phyloP scores from a whole-genome alignment of 108 stramenopile genomes.

The Chaetoceros muelleri region DNA sequence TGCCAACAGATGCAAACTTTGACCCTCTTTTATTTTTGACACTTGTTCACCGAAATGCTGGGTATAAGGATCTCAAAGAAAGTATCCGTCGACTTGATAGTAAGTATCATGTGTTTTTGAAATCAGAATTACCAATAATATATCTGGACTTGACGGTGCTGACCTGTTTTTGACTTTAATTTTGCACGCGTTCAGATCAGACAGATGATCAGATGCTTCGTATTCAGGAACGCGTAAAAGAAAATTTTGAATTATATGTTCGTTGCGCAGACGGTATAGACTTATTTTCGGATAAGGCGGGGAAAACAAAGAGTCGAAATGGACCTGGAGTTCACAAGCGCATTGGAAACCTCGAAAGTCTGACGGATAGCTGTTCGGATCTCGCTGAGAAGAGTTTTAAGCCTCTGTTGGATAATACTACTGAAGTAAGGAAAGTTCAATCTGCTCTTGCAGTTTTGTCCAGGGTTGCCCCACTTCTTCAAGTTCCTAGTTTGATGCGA shows the following conservation, averaged over 20 bases:
- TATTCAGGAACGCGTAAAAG: slow-evolving; percentile 74
- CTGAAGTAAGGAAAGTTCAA: slow-evolving; percentile 81
- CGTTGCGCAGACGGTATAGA: slow-evolving; percentile 87
- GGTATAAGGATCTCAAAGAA: slow-evolving; percentile 57
- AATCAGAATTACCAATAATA: background rate
- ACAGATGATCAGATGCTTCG: slow-evolving; percentile 75
- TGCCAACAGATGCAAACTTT: slow-evolving; percentile 68
- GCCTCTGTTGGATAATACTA: slow-evolving; percentile 81
- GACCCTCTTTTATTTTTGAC: slow-evolving; percentile 84
- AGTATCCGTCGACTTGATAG: slow-evolving; percentile 64
- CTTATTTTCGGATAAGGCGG: slow-evolving; percentile 33
- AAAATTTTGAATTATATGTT: slow-evolving; percentile 81
- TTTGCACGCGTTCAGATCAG: slow-evolving; percentile 22
- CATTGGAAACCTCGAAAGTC: slow-evolving; percentile 56
- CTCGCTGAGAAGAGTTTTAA: slow-evolving; percentile 80
- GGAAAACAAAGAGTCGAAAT: slow-evolving; percentile 11
- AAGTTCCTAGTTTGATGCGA: slow-evolving; percentile 73
- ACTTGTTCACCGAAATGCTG: slow-evolving; percentile 62
- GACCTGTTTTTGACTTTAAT: slow-evolving; percentile 1
- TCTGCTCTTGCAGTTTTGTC: slow-evolving; percentile 73
- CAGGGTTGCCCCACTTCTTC: slow-evolving; percentile 69
- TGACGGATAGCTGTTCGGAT: slow-evolving; percentile 59
- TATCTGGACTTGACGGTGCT: background rate
- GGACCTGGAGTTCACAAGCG: slow-evolving; percentile 42
- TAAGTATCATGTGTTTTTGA: slow-evolving; percentile 21